Conservation (phyloP, 441 rosid species). For the Capsella rubella region DNA sequence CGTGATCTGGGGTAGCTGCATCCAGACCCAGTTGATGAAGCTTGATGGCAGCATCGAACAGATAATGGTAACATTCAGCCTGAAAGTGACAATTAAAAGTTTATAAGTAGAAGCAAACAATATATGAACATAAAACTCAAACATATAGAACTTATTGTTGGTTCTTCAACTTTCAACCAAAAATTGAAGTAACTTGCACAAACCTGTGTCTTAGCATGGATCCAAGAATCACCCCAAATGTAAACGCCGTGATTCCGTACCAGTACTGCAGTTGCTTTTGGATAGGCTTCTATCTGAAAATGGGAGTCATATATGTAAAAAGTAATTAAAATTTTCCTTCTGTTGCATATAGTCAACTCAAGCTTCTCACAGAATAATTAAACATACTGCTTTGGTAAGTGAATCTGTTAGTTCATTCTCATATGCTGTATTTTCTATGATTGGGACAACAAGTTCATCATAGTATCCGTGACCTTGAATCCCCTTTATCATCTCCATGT, state of each 20-base stretch:
- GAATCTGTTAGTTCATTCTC: conserved; percentile 94
- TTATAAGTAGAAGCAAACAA: conserved; percentile 13
- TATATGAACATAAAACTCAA: conserved; percentile 2
- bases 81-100: conserved; percentile 43
- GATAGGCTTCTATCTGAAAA: conserved; percentile 83
- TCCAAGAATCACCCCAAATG: conserved; percentile 99
- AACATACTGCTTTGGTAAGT: conserved; percentile 84
- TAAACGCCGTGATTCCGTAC: conserved; percentile 96
- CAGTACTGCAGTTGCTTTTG: conserved; percentile 94
- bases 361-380: conserved; percentile 13
- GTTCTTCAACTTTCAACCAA: conserved; percentile 24
- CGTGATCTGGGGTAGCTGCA: conserved; percentile 81
- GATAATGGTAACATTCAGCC: conserved; percentile 97
- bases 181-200: conserved; percentile 31
- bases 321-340: not conserved
- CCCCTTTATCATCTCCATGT: conserved; percentile 99
- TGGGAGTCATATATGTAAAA: conserved; percentile 20
- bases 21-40: conserved; percentile 89
- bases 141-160: conserved; percentile 1
- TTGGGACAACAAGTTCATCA: conserved; percentile 94
- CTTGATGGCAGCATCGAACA: conserved; percentile 96
- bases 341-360: conserved; percentile 13
- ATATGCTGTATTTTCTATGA: conserved; percentile 93
- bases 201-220: conserved; percentile 99
- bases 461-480: conserved; percentile 96